Base-by-base conservation (phyloP, 2,329 filamentous ascomycete species). In the Ascochyta rabiei region DNA sequence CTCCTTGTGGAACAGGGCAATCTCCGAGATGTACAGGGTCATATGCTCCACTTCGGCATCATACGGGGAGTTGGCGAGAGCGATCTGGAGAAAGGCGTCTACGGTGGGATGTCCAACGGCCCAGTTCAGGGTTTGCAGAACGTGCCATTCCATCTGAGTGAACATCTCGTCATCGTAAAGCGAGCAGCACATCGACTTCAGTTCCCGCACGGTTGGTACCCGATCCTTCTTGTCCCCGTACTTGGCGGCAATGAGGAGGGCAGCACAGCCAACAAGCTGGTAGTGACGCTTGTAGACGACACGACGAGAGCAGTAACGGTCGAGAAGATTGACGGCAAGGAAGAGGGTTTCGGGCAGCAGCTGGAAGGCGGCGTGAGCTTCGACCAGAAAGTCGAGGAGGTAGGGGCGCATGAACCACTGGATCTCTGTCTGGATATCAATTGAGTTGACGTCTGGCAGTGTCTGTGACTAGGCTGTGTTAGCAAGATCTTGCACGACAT, bases 401-500 rank as follows among this genome's bases (percentile, higher is more conserved):
- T 97, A 98, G 0, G 95, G 95, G 69, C 95, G 84, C 95, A 99
- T 99, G 79, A 96, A 98, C 95, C 95, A 99, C 75, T 98, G 92
- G 61, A 99, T 98, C 83, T 99, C 95, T 63, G 93, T 92, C 79
- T 99, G 95, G 77, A 98, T 97, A 76, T 99, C 95, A 75, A 99
- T 99, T 31, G 96, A 92, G 76, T 93, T 93, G 75, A 96, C 93
- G 76, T 99, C 95, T 48, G 95, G 91, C 63, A 98, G 82, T 24
- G 95, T 98, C 78, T 96, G 89, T 70, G 88, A 85, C 86, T 88
- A 49, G 48, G 15, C 18, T 3, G 42, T 38, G 40, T 75, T 71
- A 76, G 68, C 60, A 56, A 35, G 47, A 52, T 6, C 23, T 48
- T 60, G 37, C 15, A 24, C 70, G 16, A 2, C 7, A 16, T 16